Evolutionary conservation across 2,329 filamentous ascomycete genomes (phyloP).

Genomic region (Biscogniauxia mediterranea): DNA sequence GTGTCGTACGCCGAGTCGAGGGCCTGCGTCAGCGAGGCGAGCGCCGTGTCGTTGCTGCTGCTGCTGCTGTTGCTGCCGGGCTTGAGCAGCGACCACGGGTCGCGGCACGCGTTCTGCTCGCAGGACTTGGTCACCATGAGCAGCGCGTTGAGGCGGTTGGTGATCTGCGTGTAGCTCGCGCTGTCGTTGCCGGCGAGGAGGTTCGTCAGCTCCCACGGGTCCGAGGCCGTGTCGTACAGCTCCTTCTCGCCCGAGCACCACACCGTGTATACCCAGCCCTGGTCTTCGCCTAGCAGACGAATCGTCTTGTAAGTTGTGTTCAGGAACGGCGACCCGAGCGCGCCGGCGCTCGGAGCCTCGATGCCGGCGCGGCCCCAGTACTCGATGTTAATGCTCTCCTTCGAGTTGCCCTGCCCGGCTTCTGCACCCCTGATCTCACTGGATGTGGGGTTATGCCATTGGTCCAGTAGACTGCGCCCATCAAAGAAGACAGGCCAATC

Average conservation of each 20-base stretch:
- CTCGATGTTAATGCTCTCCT: slow-evolving; percentile 28
- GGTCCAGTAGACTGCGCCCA: slow-evolving; percentile 28
- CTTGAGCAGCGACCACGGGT: slow-evolving; percentile 18
- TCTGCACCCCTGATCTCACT: slow-evolving; percentile 2
- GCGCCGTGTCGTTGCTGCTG: background rate
- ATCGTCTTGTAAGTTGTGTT: slow-evolving; percentile 47
- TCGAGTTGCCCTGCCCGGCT: slow-evolving; percentile 11
- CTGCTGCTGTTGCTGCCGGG: slow-evolving; percentile 12
- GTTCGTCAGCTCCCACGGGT: slow-evolving; percentile 15
- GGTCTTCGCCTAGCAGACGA: slow-evolving; percentile 39
- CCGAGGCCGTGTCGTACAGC: slow-evolving; percentile 46
- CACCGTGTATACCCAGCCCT: slow-evolving; percentile 50
- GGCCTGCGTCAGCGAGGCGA: slow-evolving; percentile 21
- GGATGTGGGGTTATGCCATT: slow-evolving; percentile 27
- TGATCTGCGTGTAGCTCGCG: slow-evolving; percentile 1
- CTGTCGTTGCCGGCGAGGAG: background rate
- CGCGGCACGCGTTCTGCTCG: slow-evolving; percentile 14
- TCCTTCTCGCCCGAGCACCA: slow-evolving; percentile 57
- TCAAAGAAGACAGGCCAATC: slow-evolving; percentile 29
- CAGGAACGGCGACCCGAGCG: slow-evolving; percentile 5
- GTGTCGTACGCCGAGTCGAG: slow-evolving; percentile 16
- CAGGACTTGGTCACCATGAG: slow-evolving; percentile 23
- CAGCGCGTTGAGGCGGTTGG: slow-evolving; percentile 20
- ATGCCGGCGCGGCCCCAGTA: slow-evolving; percentile 27
- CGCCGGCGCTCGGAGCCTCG: slow-evolving; percentile 17